phyloP scores from a whole-genome alignment of 2,329 filamentous ascomycete species.

The Coniochaeta hoffmannii region DNA sequence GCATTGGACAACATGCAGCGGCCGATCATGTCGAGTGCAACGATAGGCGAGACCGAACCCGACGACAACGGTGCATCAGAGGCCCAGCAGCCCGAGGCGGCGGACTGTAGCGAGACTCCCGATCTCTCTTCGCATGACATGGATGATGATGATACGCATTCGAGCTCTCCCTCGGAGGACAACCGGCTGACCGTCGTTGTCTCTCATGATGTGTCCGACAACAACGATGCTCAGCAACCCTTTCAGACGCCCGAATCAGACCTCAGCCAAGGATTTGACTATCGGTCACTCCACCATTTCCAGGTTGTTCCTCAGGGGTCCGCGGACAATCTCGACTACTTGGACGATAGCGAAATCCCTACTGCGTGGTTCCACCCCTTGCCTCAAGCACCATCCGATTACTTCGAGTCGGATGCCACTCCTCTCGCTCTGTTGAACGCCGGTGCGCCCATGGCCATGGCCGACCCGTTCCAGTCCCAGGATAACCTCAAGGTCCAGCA shows the following conservation, averaged over 20 bases:
- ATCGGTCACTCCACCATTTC: not conserved
- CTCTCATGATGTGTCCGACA: not conserved
- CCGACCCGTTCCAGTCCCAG: slow-evolving; percentile 1
- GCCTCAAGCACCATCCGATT: not conserved
- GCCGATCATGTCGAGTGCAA: slow-evolving; percentile 10
- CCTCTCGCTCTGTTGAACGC: not conserved
- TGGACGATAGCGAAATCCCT: not conserved
- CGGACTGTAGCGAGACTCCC: slow-evolving; percentile 1
- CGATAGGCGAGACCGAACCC: not conserved
- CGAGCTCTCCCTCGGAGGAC: not conserved
- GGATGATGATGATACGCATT: not conserved
- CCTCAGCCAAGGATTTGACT: not conserved
- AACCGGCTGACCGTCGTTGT: not conserved
- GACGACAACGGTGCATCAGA: slow-evolving; percentile 6
- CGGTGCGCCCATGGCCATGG: not conserved
- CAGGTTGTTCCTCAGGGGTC: not conserved
- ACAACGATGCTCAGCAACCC: not conserved
- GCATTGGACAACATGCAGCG: slow-evolving; percentile 22
- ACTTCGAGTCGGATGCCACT: not conserved
- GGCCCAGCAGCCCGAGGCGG: slow-evolving; percentile 11
- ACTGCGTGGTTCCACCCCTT: not conserved
- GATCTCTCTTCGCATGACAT: not conserved
- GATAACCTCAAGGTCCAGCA: slow-evolving; percentile 6
- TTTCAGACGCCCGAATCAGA: not conserved
- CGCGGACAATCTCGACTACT: not conserved